phyloP scores from a whole-genome alignment of 441 rosid species.

The Croton setiger region DNA sequence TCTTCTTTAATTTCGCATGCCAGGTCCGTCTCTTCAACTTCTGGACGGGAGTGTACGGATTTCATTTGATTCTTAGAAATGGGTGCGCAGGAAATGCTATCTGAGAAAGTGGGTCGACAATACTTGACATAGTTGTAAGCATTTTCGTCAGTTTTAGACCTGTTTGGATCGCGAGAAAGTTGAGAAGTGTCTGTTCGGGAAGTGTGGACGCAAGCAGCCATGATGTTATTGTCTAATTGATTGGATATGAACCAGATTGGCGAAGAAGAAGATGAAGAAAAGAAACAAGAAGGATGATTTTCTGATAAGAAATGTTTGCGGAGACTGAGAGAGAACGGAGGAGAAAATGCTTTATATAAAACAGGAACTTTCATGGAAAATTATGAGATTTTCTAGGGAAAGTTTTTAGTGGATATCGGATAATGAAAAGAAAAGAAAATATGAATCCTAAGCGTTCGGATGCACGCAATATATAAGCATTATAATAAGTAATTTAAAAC shows the following conservation, averaged over 20 bases:
- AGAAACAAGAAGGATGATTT: background rate
- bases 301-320: constrained; percentile 11
- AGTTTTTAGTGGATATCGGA: background rate
- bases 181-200: constrained; percentile 33
- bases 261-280: background rate
- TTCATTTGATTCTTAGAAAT: constrained; percentile 32
- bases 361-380: constrained; percentile 40
- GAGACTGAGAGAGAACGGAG: constrained; percentile 20
- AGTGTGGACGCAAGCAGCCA: constrained; percentile 65
- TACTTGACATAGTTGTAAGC: constrained; percentile 23
- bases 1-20: constrained; percentile 26
- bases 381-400: constrained; percentile 26
- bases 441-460: background rate
- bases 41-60: constrained; percentile 25
- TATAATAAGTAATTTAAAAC: too few species aligned
- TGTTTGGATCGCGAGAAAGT: constrained; percentile 41
- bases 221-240: constrained; percentile 9
- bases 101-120: constrained; percentile 32
- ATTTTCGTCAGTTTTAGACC: constrained; percentile 34
- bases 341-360: constrained; percentile 29
- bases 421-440: background rate
- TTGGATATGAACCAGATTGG: constrained; percentile 18
- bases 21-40: constrained; percentile 16
- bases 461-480: background rate
- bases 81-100: constrained; percentile 32